These are phyloP conservation scores for Exophiala viscosa DNA, from an alignment of 2,329 filamentous ascomycete genomes.

Conservation along the genomic window DNA sequence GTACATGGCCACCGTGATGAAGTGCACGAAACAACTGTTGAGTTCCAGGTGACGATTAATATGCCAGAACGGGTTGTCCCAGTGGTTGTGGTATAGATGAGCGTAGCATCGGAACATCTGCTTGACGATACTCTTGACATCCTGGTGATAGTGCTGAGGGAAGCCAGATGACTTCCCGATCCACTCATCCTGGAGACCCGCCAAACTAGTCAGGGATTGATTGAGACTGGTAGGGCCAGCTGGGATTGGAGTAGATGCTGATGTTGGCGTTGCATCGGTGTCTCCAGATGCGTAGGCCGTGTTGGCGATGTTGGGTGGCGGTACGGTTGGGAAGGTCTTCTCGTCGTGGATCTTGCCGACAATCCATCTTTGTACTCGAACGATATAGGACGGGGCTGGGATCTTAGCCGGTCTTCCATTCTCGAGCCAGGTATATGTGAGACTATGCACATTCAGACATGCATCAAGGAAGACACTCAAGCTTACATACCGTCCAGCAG, in stretches of 20 bases:
- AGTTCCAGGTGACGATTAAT: conserved; percentile 68
- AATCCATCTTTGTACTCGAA: conserved; percentile 95
- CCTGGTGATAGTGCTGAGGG: conserved; percentile 80
- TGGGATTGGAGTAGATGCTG: conserved; percentile 40
- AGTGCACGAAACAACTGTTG: conserved; percentile 85
- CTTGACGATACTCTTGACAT: conserved; percentile 90
- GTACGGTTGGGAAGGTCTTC: conserved; percentile 84
- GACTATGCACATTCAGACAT: conserved; percentile 50
- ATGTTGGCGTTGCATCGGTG: conserved; percentile 42
- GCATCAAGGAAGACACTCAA: neutral
- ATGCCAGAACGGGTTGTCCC: conserved; percentile 77
- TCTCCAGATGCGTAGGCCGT: conserved; percentile 54
- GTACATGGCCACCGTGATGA: conserved; percentile 73
- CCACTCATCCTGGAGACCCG: conserved; percentile 66
- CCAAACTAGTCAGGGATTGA: conserved; percentile 59
- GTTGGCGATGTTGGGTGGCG: conserved; percentile 59
- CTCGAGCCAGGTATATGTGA: conserved; percentile 96
- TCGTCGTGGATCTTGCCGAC: conserved; percentile 90
- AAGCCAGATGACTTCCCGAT: conserved; percentile 91
- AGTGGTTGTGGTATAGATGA: conserved; percentile 97
- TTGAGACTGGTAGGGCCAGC: conserved; percentile 46
- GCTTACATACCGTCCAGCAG: conserved; percentile 83
- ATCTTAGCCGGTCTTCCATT: conserved; percentile 84
- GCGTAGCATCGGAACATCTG: conserved; percentile 99
- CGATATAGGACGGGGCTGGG: conserved; percentile 89